These are phyloP conservation scores for Galium porrigens DNA, from an alignment of 305 asterid species.

Conservation along the genomic window DNA sequence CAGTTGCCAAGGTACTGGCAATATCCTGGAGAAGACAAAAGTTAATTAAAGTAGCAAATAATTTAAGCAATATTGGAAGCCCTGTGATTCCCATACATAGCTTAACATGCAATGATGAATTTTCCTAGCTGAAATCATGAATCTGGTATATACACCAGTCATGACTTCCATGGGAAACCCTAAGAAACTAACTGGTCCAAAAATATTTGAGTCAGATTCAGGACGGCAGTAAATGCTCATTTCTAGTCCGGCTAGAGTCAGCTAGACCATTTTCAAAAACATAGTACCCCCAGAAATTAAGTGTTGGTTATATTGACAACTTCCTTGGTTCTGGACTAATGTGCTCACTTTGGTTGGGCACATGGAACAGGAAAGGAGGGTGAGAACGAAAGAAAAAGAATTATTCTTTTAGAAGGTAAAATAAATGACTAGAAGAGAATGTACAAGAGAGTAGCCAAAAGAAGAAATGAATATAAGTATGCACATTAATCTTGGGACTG, in stretches of 20 bases:
- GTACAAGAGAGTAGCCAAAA: no score
- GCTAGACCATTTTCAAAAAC: background rate
- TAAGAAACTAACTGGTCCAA: background rate
- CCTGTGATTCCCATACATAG: background rate
- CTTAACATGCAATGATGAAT: background rate
- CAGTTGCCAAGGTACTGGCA: constrained; percentile 95
- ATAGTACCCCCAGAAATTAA: background rate
- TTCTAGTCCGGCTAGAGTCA: background rate
- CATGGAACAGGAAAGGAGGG: background rate
- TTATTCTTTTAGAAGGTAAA: no score
- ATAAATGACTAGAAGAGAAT: background rate
- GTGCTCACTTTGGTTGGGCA: background rate
- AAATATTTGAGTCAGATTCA: background rate
- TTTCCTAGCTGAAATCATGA: background rate
- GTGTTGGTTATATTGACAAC: background rate
- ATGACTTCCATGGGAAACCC: background rate
- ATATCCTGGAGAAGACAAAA: constrained; percentile 51
- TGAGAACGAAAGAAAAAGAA: background rate
- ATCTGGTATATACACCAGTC: background rate
- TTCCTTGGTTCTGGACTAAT: background rate
- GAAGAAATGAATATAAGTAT: background rate
- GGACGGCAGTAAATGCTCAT: background rate
- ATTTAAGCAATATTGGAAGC: background rate
- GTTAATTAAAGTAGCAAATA: background rate
- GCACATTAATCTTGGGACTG: background rate